Evolutionary conservation across 2,329 filamentous ascomycete species (phyloP).

Genomic region (Aspergillus uvarum): DNA sequence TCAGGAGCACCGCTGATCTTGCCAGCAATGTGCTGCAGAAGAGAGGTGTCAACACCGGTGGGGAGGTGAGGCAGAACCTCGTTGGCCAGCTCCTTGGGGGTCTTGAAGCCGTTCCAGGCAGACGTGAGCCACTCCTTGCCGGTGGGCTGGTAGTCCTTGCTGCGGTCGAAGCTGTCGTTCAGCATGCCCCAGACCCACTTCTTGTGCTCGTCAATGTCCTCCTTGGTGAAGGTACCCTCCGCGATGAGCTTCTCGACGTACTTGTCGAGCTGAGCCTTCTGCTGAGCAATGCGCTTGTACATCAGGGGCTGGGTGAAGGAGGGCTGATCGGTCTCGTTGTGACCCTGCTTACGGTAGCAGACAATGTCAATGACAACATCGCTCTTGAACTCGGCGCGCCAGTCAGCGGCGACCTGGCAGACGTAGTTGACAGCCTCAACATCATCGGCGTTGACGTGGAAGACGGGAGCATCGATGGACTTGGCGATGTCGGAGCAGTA

Average conservation of each 20-base stretch:
- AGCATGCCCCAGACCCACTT: constrained; percentile 99
- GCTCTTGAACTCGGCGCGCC: constrained; percentile 97
- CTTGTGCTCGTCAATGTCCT: constrained; percentile 98
- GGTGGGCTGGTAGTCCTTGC: constrained; percentile 94
- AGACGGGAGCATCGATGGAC: constrained; percentile 95
- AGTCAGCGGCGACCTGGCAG: constrained; percentile 94
- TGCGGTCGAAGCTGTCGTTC: constrained; percentile 94
- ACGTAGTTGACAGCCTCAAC: constrained; percentile 98
- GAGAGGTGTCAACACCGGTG: constrained; percentile 72
- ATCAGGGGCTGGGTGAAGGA: constrained; percentile 99
- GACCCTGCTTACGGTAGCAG: constrained; percentile 97
- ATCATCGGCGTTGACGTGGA: constrained; percentile 98
- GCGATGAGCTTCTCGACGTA: constrained; percentile 89
- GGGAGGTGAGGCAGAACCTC: constrained; percentile 91
- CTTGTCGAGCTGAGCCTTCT: constrained; percentile 81
- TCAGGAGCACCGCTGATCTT: constrained; percentile 77
- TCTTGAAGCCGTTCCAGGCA: constrained; percentile 99
- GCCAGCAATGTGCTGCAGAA: constrained; percentile 77
- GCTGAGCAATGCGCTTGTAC: constrained; percentile 94
- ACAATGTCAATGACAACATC: constrained; percentile 98
- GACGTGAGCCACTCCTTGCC: constrained; percentile 98
- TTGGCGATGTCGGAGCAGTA: constrained; percentile 99
- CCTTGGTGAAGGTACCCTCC: constrained; percentile 93
- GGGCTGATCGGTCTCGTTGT: constrained; percentile 99
- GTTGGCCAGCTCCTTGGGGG: constrained; percentile 91